Base-by-base conservation (phyloP, 2,329 filamentous ascomycete species). In the Magnaporthiopsis incrustans region DNA sequence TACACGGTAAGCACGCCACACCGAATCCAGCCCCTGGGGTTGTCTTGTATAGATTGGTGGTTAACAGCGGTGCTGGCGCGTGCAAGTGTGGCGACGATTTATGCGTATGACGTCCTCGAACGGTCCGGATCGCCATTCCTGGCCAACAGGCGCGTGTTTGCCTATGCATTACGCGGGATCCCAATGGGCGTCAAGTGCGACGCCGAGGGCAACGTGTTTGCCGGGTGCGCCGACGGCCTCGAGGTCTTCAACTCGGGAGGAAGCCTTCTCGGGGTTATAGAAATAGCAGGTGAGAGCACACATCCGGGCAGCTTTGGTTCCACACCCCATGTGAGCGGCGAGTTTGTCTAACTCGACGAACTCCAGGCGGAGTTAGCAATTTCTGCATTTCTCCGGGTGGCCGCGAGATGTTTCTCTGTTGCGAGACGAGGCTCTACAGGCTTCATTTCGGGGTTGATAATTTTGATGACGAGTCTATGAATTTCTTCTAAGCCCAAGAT, bases 131-230 rank as follows among this genome's bases (percentile, higher is more conserved):
- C 76, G 2, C 75, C 75, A 0, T 81, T 80, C 62, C 72, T 85
- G 14, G 68, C 69, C 1, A 83, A 84, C 69, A 77, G 77, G 60
- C 78, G 81, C 30, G 69, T 84, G 0, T 86, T 87, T 67, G 79
- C 83, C 1, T 81, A 79, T 66, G 77, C 78, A 0, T 75, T 77
- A 44, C 72, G 72, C 0, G 81, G 81, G 0, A 74, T 79, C 7
- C 81, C 83, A 0, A 74, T 68, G 65, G 75, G 73, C 33, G 74
- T 82, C 58, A 71, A 73, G 56, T 80, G 77, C 63, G 79, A 81
- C 66, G 58, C 64, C 1, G 63, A 68, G 6, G 80, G 79, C 1
- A 80, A 81, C 65, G 76, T 83, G 1, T 83, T 79, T 67, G 73
- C 77, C 56, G 79, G 78, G 0, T 80, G 78, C 64, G 76, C 74